Base-by-base conservation (phyloP, 768 basidiomycete genomes). In the Clavaria fumosa region DNA sequence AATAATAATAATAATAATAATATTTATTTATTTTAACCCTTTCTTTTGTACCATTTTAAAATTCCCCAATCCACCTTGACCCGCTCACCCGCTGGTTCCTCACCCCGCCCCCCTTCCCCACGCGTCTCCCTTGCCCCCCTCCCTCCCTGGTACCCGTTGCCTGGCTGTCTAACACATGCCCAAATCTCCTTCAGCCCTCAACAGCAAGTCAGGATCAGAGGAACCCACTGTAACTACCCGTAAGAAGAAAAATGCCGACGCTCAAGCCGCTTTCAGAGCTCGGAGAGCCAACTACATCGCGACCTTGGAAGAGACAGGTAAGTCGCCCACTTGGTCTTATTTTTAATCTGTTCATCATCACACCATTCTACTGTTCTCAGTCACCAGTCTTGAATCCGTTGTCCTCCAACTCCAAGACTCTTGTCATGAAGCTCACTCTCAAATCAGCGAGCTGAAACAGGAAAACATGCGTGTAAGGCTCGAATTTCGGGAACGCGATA, bases 171-270 rank as follows among this genome's bases (percentile, higher is more conserved):
- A 40, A 43, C 31, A 54, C 60, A 24, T 47, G 53, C 37, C 42
- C 56, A 37, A 51, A 40, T 48, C 41, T 40, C 47, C 48, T 33
- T 33, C 51, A 53, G 3, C 52, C 50, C 40, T n/a, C 54, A 52
- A 58, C 63, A 53, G 53, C 59, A 47, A 44, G 56, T 22, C n/a
- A n/a, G n/a, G n/a, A n/a, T 43, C 50, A 17, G 56, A 62, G 39
- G 56, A 59, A n/a, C n/a, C n/a, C n/a, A n/a, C n/a, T n/a, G n/a
- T n/a, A n/a, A n/a, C n/a, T n/a, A n/a, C n/a, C n/a, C n/a, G 82
- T 45, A 84, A 83, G 63, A 83, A 82, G 66, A 88, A 88, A 62
- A 88, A 88, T 49, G 84, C 84, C 23, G 80, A 85, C 52, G 84
- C 84, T 2, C 84, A 88, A 58, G 83, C 84, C 38, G 81, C 82